Evolutionary conservation across 352 stramenopile species (phyloP), one percentile per base, ranked within the genome.

Genomic region (Pythium aristosporum): DNA sequence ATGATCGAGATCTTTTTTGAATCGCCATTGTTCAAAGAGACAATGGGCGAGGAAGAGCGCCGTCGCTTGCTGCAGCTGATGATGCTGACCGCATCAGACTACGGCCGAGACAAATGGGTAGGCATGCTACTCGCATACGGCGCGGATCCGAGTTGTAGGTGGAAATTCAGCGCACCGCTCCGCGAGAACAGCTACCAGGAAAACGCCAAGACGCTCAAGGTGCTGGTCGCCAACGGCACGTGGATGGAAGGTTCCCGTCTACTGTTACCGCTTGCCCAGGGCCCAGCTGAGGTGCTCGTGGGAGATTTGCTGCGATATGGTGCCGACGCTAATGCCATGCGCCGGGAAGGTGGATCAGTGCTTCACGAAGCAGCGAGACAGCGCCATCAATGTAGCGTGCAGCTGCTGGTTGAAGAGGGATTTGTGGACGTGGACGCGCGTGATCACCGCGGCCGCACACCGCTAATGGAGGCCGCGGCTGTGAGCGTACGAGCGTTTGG

Each of bases 1-100:
- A 57, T 67, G 51, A 30, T 67, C 30, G 51, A 61, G 30, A 57
- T 61, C 18, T 7, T 61, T 11, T 23, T 67, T 12, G 25, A 57
- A 2, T 57, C 51, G 10, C 21, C 32, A 11, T 8, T 46, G 6
- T 67, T 67, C 30, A 36, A 30, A 2, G 60, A 61, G 15, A 21
- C 30, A 0, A 12, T 60, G 12, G 16, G 7, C 15, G 39, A 50
- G 10, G 6, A 51, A 11, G 37, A 49, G 15, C 47, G 21, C 4
- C 10, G 16, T 5, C 1, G 18, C 5, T 11, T 37, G 2, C 47
- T 53, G 18, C 8, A 8, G 8, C 13, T 13, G 8, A 13, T 42
- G 36, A 8, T 42, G 8, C 8, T 13, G 36, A 8, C 8, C 36
- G 36, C 36, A 8, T 8, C 13, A 13, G 13, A 13, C 36, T 13